phyloP scores from a whole-genome alignment of 129 eudicot genomes.

The Cynara cardunculus region DNA sequence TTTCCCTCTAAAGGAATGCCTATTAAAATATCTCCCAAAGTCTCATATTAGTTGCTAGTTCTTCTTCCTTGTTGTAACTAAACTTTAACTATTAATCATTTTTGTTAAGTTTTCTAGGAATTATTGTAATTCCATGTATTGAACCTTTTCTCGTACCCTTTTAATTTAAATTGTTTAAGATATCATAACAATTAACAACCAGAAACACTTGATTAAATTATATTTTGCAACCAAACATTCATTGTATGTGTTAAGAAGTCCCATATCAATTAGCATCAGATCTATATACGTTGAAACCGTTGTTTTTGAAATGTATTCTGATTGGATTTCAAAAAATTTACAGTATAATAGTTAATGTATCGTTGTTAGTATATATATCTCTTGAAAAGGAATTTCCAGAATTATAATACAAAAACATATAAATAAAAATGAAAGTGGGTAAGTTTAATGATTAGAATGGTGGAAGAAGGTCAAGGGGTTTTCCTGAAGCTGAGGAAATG shows the following conservation, averaged over 20 bases:
- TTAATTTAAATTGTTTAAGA: neutral
- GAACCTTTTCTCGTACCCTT: neutral
- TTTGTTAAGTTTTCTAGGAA: neutral
- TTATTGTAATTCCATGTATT: neutral
- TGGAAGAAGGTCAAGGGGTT: neutral
- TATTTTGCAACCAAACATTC: too few relatives aligned
- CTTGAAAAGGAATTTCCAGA: too few relatives aligned
- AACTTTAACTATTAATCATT: neutral
- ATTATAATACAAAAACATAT: neutral
- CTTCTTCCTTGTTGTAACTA: neutral
- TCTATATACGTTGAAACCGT: too few relatives aligned
- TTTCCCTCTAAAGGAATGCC: conserved; percentile 83
- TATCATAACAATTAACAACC: too few relatives aligned
- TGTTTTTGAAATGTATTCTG: too few relatives aligned
- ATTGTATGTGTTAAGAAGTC: too few relatives aligned
- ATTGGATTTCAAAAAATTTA: too few relatives aligned
- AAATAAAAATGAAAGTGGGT: neutral
- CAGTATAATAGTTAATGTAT: too few relatives aligned
- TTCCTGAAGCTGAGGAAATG: neutral
- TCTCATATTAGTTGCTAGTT: neutral
- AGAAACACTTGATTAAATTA: too few relatives aligned
- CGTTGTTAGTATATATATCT: too few relatives aligned
- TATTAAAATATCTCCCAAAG: conserved; percentile 56
- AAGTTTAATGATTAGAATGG: neutral
- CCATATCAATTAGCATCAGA: too few relatives aligned